Percentiles rank a stretch among this genome's conserved stretches.
Evolutionary conservation across 1,139 yeast species (phyloP).

Genomic region (Yamadazyma trypodendri): DNA sequence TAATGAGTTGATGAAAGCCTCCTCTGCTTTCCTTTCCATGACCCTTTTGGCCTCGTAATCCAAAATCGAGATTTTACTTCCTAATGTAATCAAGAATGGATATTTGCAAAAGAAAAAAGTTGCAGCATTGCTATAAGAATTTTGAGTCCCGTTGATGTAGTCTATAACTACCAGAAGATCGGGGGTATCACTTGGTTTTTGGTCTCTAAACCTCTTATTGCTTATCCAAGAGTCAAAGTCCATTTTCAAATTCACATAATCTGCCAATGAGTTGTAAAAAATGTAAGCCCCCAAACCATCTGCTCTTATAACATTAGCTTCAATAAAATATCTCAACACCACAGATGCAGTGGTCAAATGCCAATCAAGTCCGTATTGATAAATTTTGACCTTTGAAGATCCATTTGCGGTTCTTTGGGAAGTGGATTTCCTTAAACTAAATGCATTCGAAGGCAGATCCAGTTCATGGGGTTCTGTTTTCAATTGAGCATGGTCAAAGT

Average conservation of each 20-base stretch:
- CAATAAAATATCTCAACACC: constrained; percentile 53
- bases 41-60: constrained; percentile 80
- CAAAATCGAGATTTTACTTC: constrained; percentile 74
- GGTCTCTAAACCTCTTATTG: constrained; percentile 13
- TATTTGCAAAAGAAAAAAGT: constrained; percentile 70
- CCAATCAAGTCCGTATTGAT: constrained; percentile 81
- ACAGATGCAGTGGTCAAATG: constrained; percentile 66
- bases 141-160: constrained; percentile 43
- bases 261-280: constrained; percentile 82
- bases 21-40: constrained; percentile 88
- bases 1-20: constrained; percentile 76
- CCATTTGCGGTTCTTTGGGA: constrained; percentile 19
- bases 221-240: constrained; percentile 87
- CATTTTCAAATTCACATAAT: constrained; percentile 67
- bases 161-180: constrained; percentile 43
- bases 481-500: constrained; percentile 16
- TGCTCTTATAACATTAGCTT: constrained; percentile 47
- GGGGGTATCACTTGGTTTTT: constrained; percentile 18
- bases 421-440: constrained; percentile 7
- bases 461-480: constrained; percentile 19
- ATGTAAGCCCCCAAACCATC: constrained; percentile 44
- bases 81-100: constrained; percentile 80
- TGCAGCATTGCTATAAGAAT: constrained; percentile 23
- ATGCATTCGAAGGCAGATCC: constrained; percentile 10
- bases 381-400: constrained; percentile 48